Percentiles rank a stretch among this genome's conserved stretches.
Evolutionary conservation across 1,284 basidiomycete species (phyloP).

Genomic region (Austroboletus novae-zelandiae): DNA sequence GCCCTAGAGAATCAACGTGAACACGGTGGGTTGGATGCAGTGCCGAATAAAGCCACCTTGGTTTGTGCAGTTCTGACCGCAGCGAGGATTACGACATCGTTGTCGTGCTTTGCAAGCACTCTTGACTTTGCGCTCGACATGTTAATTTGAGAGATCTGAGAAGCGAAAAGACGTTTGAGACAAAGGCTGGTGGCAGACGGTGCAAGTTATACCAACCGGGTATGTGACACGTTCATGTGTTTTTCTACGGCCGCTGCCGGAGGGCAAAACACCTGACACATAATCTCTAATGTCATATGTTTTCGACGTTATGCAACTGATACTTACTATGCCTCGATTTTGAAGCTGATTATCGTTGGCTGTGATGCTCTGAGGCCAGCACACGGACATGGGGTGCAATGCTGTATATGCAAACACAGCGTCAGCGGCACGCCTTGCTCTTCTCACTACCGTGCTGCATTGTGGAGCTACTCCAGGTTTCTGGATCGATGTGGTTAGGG

Average conservation of each 20-base stretch:
- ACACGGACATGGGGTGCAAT: background rate
- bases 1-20: constrained; percentile 43
- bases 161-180: background rate
- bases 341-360: background rate
- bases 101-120: constrained; percentile 56
- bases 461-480: no score
- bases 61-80: constrained; percentile 90
- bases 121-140: constrained; percentile 40
- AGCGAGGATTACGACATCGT: constrained; percentile 90
- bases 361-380: background rate
- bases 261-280: background rate
- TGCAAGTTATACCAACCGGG: constrained; percentile 18
- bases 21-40: background rate
- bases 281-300: constrained; percentile 2
- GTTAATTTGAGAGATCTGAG: constrained; percentile 3
- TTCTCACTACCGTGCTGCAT: no score
- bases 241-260: constrained; percentile 12
- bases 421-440: background rate
- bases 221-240: constrained; percentile 25
- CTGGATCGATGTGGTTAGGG: background rate
- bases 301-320: background rate
- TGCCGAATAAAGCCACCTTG: constrained; percentile 50
- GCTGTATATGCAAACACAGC: background rate
- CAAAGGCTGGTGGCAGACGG: background rate
- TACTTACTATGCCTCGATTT: no score